These are phyloP conservation scores for Aspergillus bombycis DNA, from an alignment of 2,329 filamentous ascomycete species.

Conservation along the genomic window DNA sequence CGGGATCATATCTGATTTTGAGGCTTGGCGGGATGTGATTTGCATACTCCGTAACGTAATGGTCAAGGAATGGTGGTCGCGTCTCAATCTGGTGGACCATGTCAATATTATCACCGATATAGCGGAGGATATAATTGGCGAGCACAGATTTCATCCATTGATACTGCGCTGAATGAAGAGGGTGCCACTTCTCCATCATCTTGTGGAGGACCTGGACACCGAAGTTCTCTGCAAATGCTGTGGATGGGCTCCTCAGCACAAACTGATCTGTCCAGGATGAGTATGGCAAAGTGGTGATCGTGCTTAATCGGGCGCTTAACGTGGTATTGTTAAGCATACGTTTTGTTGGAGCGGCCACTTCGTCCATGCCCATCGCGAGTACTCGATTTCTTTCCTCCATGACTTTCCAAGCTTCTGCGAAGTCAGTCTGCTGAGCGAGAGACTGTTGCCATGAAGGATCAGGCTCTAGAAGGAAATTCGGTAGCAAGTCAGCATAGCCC, in stretches of 20 bases:
- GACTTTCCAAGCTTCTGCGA: slow-evolving; percentile 8
- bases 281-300: slow-evolving; percentile 39
- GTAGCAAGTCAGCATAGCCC: slow-evolving; percentile 53
- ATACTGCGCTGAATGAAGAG: slow-evolving; percentile 16
- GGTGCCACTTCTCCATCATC: slow-evolving; percentile 13
- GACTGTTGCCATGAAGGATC: slow-evolving; percentile 44
- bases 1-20: slow-evolving; percentile 18
- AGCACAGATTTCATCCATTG: slow-evolving; percentile 17
- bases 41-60: slow-evolving; percentile 35
- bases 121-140: slow-evolving; percentile 20
- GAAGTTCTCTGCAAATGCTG: slow-evolving; percentile 15
- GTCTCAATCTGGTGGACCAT: slow-evolving; percentile 35
- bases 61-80: slow-evolving; percentile 36
- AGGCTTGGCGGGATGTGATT: slow-evolving; percentile 28
- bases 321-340: slow-evolving; percentile 46
- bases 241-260: slow-evolving; percentile 18
- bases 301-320: slow-evolving; percentile 38
- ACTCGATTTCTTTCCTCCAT: not conserved
- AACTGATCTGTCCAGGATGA: slow-evolving; percentile 33
- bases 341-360: slow-evolving; percentile 31
- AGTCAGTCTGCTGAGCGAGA: slow-evolving; percentile 18
- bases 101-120: slow-evolving; percentile 23
- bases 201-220: slow-evolving; percentile 7
- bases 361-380: not conserved
- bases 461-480: slow-evolving; percentile 54